Conservation (phyloP, 352 stramenopile genomes). For the Pythium vanterpoolii region DNA sequence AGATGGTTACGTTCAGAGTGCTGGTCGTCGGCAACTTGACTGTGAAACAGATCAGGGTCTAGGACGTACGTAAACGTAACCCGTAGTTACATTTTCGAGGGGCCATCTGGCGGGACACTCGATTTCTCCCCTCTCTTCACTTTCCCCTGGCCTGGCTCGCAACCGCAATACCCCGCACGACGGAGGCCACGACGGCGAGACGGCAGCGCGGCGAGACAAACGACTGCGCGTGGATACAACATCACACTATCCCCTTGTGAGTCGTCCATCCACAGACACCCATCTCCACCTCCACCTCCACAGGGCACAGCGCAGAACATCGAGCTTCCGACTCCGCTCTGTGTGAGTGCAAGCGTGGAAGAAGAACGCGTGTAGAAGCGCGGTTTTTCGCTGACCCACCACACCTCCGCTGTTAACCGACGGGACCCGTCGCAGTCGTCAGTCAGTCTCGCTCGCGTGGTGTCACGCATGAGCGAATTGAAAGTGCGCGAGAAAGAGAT, state of each 20-base stretch:
- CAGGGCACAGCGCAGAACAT: neutral
- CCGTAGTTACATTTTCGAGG: neutral
- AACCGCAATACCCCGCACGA: slow-evolving; percentile 2
- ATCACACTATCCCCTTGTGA: neutral
- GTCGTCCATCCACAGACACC: neutral
- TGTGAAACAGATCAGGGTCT: neutral
- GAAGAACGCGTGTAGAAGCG: neutral
- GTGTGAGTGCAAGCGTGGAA: neutral
- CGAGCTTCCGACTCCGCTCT: neutral
- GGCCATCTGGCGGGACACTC: slow-evolving; percentile 9
- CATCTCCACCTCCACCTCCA: neutral
- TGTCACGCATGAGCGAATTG: slow-evolving; percentile 11
- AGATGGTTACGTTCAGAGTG: neutral
- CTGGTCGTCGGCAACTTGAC: neutral
- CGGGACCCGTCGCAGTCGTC: neutral
- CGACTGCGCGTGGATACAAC: neutral
- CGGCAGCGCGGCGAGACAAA: neutral
- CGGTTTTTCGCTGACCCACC: neutral
- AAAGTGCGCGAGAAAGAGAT: slow-evolving; percentile 1
- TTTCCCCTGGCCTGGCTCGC: slow-evolving; percentile 2
- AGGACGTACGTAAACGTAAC: too few relatives aligned
- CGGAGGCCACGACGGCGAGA: neutral
- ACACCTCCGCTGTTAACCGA: neutral
- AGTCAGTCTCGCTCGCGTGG: neutral
- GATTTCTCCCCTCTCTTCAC: slow-evolving; percentile 12